These are phyloP conservation scores for Cryptomeria japonica DNA, from an alignment of 75 land plant species.

Conservation along the genomic window DNA sequence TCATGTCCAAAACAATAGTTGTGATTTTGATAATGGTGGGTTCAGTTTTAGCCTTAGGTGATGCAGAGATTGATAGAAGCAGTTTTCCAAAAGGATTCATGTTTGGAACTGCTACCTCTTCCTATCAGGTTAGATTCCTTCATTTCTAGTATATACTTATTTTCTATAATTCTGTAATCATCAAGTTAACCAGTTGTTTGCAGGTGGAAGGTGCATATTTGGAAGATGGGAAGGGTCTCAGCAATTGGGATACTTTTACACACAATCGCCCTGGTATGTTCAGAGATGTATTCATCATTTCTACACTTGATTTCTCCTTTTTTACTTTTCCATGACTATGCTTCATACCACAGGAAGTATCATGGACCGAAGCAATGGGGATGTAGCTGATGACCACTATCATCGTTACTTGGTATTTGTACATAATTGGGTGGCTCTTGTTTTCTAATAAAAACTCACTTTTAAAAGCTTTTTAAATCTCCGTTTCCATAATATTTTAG, in stretches of 20 bases:
- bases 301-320: background rate
- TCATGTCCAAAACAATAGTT: background rate
- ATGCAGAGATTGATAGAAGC: conserved; percentile 6
- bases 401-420: conserved; percentile 54
- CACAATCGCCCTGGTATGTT: background rate
- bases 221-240: conserved; percentile 36
- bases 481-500: background rate
- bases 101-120: conserved; percentile 36
- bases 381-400: conserved; percentile 71
- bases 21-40: background rate
- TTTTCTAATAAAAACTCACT: background rate
- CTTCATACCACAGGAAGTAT: conserved; percentile 31
- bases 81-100: conserved; percentile 34
- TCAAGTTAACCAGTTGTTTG: background rate
- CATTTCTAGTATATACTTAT: no score
- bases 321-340: background rate
- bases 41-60: background rate
- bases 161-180: background rate
- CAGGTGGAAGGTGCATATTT: conserved; percentile 37
- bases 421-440: background rate
- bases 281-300: background rate
- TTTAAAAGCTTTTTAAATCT: no score
- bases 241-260: conserved; percentile 35
- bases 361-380: conserved; percentile 40
- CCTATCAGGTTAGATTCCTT: conserved; percentile 44